Percentiles rank a stretch among this genome's conserved stretches.
Evolutionary conservation across 73 alveolate species (phyloP).

Genomic region (Tetrahymena borealis): DNA sequence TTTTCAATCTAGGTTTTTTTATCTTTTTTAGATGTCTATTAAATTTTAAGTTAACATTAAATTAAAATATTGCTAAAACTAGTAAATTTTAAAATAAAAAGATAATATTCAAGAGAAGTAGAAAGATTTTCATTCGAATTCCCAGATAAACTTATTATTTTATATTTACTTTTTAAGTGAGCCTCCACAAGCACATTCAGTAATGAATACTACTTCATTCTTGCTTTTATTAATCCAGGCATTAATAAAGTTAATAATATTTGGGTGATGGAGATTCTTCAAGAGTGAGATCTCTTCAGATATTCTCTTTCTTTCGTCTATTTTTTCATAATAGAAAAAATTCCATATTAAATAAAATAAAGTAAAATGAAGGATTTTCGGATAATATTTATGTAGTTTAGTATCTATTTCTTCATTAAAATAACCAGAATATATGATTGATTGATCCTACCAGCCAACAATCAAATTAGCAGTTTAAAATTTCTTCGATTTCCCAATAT

Average conservation of each 20-base stretch:
- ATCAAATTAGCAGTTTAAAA: too few species aligned
- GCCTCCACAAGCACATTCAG: conserved; percentile 97
- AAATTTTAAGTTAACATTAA: neutral
- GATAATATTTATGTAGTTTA: too few species aligned
- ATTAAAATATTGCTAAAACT: neutral
- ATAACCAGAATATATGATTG: too few species aligned
- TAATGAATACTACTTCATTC: conserved; percentile 86
- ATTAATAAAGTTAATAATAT: conserved; percentile 83
- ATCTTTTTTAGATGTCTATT: conserved; percentile 66
- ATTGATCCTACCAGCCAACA: too few species aligned
- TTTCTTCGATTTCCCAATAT: too few species aligned
- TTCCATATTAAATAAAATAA: too few species aligned
- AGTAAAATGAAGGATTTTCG: too few species aligned
- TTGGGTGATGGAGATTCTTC: conserved; percentile 86
- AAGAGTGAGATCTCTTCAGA: conserved; percentile 76
- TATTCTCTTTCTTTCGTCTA: conserved; percentile 79
- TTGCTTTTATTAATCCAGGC: conserved; percentile 86
- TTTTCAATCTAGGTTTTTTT: conserved; percentile 73
- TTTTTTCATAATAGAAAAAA: too few species aligned
- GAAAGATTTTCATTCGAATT: neutral
- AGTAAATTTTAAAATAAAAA: neutral
- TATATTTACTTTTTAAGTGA: conserved; percentile 48
- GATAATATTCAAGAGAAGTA: neutral
- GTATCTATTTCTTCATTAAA: too few species aligned
- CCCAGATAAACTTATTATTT: neutral